Percentiles rank a stretch among this genome's conserved stretches.
Conservation (phyloP, 2,329 filamentous ascomycete species). For the Paecilomyces sp. region DNA sequence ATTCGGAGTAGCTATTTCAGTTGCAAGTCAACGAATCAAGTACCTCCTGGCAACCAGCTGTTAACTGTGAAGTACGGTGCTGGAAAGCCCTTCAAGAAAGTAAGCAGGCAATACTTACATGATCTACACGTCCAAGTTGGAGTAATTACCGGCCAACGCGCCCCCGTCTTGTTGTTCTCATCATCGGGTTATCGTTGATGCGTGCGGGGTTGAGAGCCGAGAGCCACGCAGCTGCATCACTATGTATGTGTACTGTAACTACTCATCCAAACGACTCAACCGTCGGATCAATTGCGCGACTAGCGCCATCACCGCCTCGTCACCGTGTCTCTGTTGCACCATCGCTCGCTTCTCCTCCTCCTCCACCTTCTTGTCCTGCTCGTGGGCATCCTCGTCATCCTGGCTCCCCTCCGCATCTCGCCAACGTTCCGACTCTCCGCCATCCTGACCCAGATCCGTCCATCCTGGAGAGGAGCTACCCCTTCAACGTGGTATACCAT, state of each 20-base stretch:
- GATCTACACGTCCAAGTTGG: not conserved
- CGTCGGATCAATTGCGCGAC: not conserved
- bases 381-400: constrained; percentile 34
- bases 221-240: not conserved
- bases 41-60: too few relatives aligned
- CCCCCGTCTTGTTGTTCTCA: not conserved
- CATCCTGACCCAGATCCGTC: constrained; percentile 34
- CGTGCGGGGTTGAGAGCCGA: not conserved
- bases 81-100: too few relatives aligned
- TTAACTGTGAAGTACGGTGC: too few relatives aligned
- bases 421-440: constrained; percentile 32
- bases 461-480: constrained; percentile 11
- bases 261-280: not conserved
- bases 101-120: not conserved
- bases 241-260: not conserved
- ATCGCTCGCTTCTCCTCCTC: constrained; percentile 4
- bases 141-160: not conserved
- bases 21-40: too few relatives aligned
- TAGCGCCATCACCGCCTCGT: not conserved
- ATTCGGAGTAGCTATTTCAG: too few relatives aligned
- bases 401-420: constrained; percentile 40
- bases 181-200: not conserved
- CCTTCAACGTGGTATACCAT: constrained; percentile 13
- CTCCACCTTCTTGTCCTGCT: constrained; percentile 22
- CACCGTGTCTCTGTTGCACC: constrained; percentile 1